Base-by-base conservation (phyloP, 257 asterid genomes). In the Lithospermum erythrorhizon region DNA sequence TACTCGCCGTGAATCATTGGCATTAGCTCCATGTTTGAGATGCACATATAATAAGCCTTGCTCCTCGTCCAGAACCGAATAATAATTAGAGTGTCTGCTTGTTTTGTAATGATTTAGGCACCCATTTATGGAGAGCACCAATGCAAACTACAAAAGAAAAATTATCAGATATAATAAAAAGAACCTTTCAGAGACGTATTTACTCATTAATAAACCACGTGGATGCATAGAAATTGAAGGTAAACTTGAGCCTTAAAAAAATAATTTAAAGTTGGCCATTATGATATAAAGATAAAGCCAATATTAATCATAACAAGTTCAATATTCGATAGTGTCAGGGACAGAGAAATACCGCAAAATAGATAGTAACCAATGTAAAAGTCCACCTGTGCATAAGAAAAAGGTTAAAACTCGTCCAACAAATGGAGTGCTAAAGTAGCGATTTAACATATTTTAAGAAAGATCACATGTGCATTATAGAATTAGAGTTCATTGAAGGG, bases 351-450 rank as follows among this genome's bases (percentile, higher is more conserved):
- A 91, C 98, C 95, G 78, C 91, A 62, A 91, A 91, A 74, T 91
- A 88, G 75, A 91, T 61, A 83, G 90, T 79, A 41, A 80, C 90
- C 66, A 91, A 74, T 25, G 82, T 82, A 73, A 91, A 79, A 17
- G 98, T 86, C 98, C 95, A 91, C 87, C 98, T 91, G 85, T 57
- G 59, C 61, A 76, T 32, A 72, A 60, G 59, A 61, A 52, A 65
- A 56, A 62, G 59, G 24, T 37, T 27, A 59, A 15, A 64, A 70
- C 48, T 45, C 35, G 29, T 8, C 14, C 27, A 37, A 53, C 51
- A 37, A 35, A 65, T 65, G 59, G 65, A 59, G 37, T 64, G 30
- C 25, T 48, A 69, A 35, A 19, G 49, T 41, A 41, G 49, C 4
- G 8, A 32, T 32, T 27, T 2, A 32, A 3, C 45, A 32, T 32